phyloP scores from a whole-genome alignment of 371 early-diverging fungal species.

The Lichtheimia ramosa region DNA sequence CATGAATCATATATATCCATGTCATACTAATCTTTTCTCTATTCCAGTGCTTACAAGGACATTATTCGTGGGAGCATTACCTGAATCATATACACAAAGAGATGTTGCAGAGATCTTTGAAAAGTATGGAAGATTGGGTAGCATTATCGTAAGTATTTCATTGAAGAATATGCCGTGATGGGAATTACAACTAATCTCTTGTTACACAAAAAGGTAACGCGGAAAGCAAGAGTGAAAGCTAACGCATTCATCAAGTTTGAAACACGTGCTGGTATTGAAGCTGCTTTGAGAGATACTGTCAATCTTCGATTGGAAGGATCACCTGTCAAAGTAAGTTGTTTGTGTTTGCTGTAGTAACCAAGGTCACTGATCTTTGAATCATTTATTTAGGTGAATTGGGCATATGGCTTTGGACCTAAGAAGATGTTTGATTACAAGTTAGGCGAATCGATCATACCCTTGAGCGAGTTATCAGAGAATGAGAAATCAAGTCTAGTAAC shows the following conservation, averaged over 20 bases:
- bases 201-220: conserved; percentile 1
- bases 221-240: conserved; percentile 15
- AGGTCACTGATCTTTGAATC: not conserved
- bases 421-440: conserved; percentile 43
- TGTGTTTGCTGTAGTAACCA: not conserved
- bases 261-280: conserved; percentile 28
- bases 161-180: too few relatives aligned
- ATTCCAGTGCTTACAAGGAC: conserved; percentile 45
- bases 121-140: conserved; percentile 40
- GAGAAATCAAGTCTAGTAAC: conserved; percentile 40
- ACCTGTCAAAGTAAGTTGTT: conserved; percentile 28
- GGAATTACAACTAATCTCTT: too few relatives aligned
- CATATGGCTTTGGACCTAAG: conserved; percentile 53
- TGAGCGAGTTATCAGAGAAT: conserved; percentile 30
- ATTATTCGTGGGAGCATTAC: conserved; percentile 50
- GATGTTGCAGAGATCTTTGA: conserved; percentile 36
- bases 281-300: conserved; percentile 26
- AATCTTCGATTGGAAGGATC: conserved; percentile 24
- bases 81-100: conserved; percentile 29
- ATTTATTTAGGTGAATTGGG: conserved; percentile 37
- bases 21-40: not conserved
- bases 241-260: conserved; percentile 45
- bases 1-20: too few relatives aligned
- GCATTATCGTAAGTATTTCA: conserved; percentile 37
- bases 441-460: conserved; percentile 48